Percentiles rank a stretch among this genome's conserved stretches.
Evolutionary conservation across 169 alveolate genomes (phyloP).

Genomic region (Besnoitia besnoiti): DNA sequence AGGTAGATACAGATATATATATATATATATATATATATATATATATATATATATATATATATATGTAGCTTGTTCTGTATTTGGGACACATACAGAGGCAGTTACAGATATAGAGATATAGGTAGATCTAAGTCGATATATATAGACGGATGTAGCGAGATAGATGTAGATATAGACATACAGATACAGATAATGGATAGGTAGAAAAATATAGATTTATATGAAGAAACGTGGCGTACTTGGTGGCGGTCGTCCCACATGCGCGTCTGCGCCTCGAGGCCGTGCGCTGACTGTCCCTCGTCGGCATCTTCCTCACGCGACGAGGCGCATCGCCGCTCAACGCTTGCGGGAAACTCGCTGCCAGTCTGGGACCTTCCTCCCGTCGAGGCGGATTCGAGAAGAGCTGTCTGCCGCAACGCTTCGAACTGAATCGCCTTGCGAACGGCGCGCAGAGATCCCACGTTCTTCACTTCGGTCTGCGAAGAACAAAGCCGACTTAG

Average conservation of each 20-base stretch:
- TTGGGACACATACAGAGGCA: background rate
- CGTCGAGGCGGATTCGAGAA: background rate
- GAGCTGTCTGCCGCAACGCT: conserved; percentile 13
- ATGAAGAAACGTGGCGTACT: background rate
- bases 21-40: no score
- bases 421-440: conserved; percentile 46
- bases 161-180: no score
- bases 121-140: background rate
- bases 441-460: conserved; percentile 39
- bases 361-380: no score
- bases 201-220: background rate
- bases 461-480: conserved; percentile 54
- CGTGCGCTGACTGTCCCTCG: background rate
- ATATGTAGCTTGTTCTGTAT: background rate
- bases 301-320: background rate
- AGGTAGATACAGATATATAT: no score
- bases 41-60: no score
- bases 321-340: no score
- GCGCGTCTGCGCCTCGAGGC: background rate
- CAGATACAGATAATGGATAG: background rate
- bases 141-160: background rate
- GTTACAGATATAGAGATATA: background rate
- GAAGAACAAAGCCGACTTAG: no score
- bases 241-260: background rate
- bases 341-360: no score